A percentile compares a stretch with the other conserved stretches of the same genome.
phyloP scores from a whole-genome alignment of 2,329 filamentous ascomycete species.

The Cercospora berteroae region DNA sequence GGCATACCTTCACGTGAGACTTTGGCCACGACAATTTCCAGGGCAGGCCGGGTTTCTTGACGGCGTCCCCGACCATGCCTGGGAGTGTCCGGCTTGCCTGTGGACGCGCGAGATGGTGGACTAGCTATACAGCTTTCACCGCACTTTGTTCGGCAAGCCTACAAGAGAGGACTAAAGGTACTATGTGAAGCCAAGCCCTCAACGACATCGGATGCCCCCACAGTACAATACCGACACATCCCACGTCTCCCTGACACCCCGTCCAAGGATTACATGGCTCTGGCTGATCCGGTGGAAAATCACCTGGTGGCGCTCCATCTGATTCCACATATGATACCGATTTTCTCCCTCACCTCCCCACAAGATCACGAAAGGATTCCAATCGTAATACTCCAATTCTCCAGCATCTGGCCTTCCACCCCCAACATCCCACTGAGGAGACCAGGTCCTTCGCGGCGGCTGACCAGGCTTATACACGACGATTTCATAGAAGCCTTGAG shows the following conservation, averaged over 20 bases:
- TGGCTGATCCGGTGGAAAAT: not conserved
- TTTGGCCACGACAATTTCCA: not conserved
- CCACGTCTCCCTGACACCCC: not conserved
- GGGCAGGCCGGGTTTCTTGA: not conserved
- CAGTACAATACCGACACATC: not conserved
- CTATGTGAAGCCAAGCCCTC: not conserved
- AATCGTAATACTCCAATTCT: not conserved
- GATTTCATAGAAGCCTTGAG: not conserved
- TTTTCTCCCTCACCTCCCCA: not conserved
- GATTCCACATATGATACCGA: not conserved
- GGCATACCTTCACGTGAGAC: not conserved
- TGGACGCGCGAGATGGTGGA: slow-evolving; percentile 5
- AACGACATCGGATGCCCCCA: not conserved
- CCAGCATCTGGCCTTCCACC: not conserved
- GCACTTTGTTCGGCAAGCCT: not conserved
- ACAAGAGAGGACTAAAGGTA: not conserved
- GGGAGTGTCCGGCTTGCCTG: not conserved
- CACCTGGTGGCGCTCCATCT: not conserved
- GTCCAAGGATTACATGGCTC: not conserved
- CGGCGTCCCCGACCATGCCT: not conserved
- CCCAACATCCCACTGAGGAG: not conserved
- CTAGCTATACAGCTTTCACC: not conserved
- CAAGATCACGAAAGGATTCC: not conserved
- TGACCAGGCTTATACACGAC: not conserved
- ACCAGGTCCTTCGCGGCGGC: not conserved